Evolutionary conservation across 1,284 basidiomycete genomes (phyloP), one percentile per base, ranked within the genome.

Genomic region (Ganoderma multipileum): DNA sequence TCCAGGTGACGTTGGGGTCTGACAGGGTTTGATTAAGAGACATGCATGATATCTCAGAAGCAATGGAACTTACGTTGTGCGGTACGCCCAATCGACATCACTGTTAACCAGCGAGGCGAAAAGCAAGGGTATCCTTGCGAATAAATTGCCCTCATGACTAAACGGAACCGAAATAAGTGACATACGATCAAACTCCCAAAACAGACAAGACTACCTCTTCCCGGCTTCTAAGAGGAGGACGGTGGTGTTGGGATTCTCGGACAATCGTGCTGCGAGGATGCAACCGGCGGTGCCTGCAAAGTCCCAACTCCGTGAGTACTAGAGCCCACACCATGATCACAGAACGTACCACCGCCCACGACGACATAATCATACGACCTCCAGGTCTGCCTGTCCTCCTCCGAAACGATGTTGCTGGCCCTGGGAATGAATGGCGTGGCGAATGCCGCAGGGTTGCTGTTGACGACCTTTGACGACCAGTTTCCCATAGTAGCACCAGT

Each of bases 201-300:
- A n/a, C n/a, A n/a, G n/a, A 9, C 11, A 9, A 26, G 28, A 47
- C 26, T 39, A 72, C 74, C 71, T 73, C 16, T 62, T 39, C 3
- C 74, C 74, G 8, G 73, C 71, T 52, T 76, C 75, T 2, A 76
- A 50, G 18, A 77, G 64, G n/a, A 77, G 61, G 16, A 62, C 61
- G 11, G 30, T 33, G 18, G 47, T 42, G 42, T n/a, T 36, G 2
- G 42, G 62, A 30, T 68, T 52, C 47, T 68, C 67, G 44, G 54
- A 58, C 52, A 68, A 30, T 14, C 67, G 55, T 18, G 62, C 42
- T 28, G 67, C 67, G 16, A 68, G 57, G 0, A 68, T 63, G 36
- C 67, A 68, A 28, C 67, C 67, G n/a, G 67, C 67, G 30, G 68
- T 73, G 67, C 47, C 70, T 65, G 20, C 28, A 50, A 20, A 8